Percentiles rank a stretch among this genome's conserved stretches.
Evolutionary conservation across 2,329 filamentous ascomycete species (phyloP).

Genomic region (Apiospora arundinis): DNA sequence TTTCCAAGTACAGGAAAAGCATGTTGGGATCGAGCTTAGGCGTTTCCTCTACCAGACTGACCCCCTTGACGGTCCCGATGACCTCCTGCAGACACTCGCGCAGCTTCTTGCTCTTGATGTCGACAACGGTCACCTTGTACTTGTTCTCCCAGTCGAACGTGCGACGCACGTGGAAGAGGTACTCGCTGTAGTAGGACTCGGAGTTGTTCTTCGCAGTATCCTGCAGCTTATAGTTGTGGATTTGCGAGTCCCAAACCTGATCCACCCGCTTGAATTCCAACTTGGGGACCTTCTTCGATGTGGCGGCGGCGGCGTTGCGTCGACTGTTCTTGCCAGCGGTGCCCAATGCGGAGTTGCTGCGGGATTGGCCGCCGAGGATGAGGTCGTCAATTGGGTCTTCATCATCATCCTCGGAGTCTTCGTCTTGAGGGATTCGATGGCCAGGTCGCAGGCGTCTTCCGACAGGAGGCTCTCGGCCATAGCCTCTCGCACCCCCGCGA

Average conservation of each 20-base stretch:
- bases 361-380: background rate
- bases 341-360: background rate
- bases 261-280: conserved; percentile 59
- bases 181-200: conserved; percentile 73
- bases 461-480: background rate
- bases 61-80: conserved; percentile 77
- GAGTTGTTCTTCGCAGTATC: conserved; percentile 54
- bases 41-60: conserved; percentile 81
- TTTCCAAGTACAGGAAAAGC: conserved; percentile 78
- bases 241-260: conserved; percentile 57
- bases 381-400: background rate
- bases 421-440: too few species aligned
- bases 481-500: background rate
- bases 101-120: conserved; percentile 84
- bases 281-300: conserved; percentile 18
- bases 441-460: background rate
- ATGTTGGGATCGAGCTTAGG: conserved; percentile 76
- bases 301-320: background rate
- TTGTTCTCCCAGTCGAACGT: conserved; percentile 87
- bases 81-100: conserved; percentile 73
- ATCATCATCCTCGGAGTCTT: background rate
- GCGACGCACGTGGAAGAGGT: conserved; percentile 82
- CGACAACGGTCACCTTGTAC: conserved; percentile 73
- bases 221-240: conserved; percentile 61
- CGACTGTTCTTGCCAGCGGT: background rate